Percentiles rank a stretch among this genome's conserved stretches.
These are phyloP conservation scores for Blumeria graminis DNA, from an alignment of 2,329 filamentous ascomycete species.

Conservation along the genomic window DNA sequence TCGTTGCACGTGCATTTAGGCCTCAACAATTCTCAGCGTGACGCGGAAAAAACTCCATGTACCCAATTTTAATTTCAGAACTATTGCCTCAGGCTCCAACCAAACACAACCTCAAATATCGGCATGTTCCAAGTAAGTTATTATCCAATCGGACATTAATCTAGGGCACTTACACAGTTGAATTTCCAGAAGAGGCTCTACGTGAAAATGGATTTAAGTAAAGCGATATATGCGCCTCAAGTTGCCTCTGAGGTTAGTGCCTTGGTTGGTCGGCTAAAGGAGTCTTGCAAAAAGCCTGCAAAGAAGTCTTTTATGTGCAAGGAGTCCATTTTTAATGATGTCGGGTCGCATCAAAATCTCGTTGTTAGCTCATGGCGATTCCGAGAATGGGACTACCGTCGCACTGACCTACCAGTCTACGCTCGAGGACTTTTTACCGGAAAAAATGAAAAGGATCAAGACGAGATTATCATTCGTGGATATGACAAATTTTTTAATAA, in stretches of 20 bases:
- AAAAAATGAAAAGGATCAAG: slow-evolving; percentile 32
- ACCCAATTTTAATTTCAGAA: no score
- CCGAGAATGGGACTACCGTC: slow-evolving; percentile 92
- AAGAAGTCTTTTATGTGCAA: slow-evolving; percentile 49
- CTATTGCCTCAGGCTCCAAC: no score
- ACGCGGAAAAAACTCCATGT: no score
- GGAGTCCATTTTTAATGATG: slow-evolving; percentile 53
- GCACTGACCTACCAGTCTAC: slow-evolving; percentile 62
- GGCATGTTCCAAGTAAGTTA: no score
- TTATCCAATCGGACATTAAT: no score
- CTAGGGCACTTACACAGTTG: no score
- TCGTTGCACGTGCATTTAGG: no score
- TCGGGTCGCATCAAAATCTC: slow-evolving; percentile 34
- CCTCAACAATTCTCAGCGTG: no score
- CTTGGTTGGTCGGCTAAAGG: slow-evolving; percentile 27
- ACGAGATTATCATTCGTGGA: slow-evolving; percentile 66
- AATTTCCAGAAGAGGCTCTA: no score
- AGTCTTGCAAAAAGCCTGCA: slow-evolving; percentile 30
- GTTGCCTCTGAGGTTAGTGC: slow-evolving; percentile 37
- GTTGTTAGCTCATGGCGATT: slow-evolving; percentile 79
- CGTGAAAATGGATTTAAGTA: no score
- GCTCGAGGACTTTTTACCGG: slow-evolving; percentile 89
- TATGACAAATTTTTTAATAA: slow-evolving; percentile 99
- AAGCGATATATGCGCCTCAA: slow-evolving; percentile 23
- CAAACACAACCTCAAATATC: no score